Evolutionary conservation across 1,284 basidiomycete genomes (phyloP), one percentile per base, ranked within the genome.

Genomic region (Fistulinella staudtii): DNA sequence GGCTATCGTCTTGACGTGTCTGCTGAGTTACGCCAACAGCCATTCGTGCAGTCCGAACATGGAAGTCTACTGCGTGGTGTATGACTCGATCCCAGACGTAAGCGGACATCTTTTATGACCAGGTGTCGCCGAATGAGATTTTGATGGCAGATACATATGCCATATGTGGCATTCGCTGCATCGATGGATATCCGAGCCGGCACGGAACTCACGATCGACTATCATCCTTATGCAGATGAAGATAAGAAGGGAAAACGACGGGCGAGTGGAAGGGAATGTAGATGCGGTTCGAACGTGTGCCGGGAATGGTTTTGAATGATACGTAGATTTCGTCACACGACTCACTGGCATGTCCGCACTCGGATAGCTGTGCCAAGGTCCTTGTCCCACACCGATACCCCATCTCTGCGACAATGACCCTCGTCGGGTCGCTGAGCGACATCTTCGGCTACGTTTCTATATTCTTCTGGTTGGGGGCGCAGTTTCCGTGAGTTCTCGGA

Each of bases 381-480:
- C 29, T 30, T 56, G 45, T 48, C 39, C 10, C 17, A 24, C 21
- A 47, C 55, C 43, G 25, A 29, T 28, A 20, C 20, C 29, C 1
- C 34, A 21, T 14, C 23, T 14, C 22, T 29, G 9, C 6, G 11
- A 41, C 41, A 21, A 65, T 60, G 60, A 34, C 45, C 7, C 29
- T 46, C 35, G 22, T 43, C 29, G 17, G 44, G 11, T 52, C 46
- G 4, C 27, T 73, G 51, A 81, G 79, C 60, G 71, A 77, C 40
- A 48, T 81, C 31, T 64, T 90, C 35, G 91, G 91, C 7, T 88
- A 85, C 57, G 60, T 72, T 7, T 92, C 88, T 33, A 92, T 95
- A 53, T 73, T 65, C n/a, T 90, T 80, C 66, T 96, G 93, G 93
- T 69, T 95, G 3, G 83, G 88, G 28, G 93, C 93, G 3, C 93